Evolutionary conservation across 2,329 filamentous ascomycete species (phyloP).

Genomic region (Decorospora gaudefroyi): DNA sequence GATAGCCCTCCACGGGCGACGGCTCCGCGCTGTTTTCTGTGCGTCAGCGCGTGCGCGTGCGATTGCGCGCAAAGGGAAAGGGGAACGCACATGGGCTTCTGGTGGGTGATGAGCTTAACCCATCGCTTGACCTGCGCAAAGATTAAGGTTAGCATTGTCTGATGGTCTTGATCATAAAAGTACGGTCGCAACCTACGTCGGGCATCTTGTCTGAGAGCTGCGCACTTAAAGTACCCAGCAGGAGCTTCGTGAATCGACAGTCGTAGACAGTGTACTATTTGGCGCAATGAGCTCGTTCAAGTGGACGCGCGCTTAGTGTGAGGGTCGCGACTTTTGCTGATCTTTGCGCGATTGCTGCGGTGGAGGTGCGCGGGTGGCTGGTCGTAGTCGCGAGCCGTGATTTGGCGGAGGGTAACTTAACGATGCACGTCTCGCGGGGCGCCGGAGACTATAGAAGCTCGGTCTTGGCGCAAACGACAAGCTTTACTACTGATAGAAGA

Average conservation of each 20-base stretch:
- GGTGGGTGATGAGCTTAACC: constrained; percentile 91
- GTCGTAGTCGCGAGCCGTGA: constrained; percentile 27
- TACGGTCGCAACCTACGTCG: constrained; percentile 46
- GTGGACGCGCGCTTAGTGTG: not conserved
- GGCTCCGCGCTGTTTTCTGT: constrained; percentile 67
- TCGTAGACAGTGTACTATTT: no score
- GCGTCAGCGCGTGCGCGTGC: constrained; percentile 23
- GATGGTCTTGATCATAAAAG: not conserved
- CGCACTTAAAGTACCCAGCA: no score
- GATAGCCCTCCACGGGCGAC: constrained; percentile 81
- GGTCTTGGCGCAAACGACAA: constrained; percentile 23
- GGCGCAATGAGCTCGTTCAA: constrained; percentile 6
- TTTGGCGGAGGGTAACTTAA: constrained; percentile 23
- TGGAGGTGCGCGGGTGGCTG: constrained; percentile 25
- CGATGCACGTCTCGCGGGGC: constrained; percentile 19
- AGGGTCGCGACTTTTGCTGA: not conserved
- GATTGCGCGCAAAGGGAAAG: constrained; percentile 16
- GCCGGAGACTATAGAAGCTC: constrained; percentile 13
- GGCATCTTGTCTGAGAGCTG: constrained; percentile 51
- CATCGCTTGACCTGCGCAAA: constrained; percentile 72
- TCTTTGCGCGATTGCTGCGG: constrained; percentile 17
- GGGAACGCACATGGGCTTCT: constrained; percentile 77
- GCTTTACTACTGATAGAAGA: constrained; percentile 8
- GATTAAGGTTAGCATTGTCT: constrained; percentile 25
- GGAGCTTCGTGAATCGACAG: no score